Conservation (phyloP, 352 stramenopile species). For the Aphanomyces stellatus region DNA sequence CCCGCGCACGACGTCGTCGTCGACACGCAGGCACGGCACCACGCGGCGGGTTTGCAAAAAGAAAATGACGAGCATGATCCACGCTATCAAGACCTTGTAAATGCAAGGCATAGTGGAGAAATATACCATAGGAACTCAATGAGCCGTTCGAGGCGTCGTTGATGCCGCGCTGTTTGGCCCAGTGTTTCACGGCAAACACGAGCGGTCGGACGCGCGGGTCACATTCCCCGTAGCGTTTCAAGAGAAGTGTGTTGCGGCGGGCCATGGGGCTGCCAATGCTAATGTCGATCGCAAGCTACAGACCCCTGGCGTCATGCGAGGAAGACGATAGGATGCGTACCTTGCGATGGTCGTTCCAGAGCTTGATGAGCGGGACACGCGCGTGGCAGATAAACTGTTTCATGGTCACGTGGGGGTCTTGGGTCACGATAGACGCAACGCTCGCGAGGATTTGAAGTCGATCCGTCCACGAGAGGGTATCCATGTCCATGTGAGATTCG, state of each 20-base stretch:
- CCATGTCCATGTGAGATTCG: conserved; percentile 27
- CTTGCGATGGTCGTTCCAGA: conserved; percentile 56
- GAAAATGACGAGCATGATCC: conserved; percentile 95
- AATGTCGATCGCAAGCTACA: conserved; percentile 55
- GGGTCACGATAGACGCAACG: conserved; percentile 28
- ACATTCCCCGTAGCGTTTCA: conserved; percentile 58
- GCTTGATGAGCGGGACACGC: conserved; percentile 68
- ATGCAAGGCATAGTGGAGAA: no score
- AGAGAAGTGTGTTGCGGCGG: conserved; percentile 69
- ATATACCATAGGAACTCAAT: conserved; percentile 91
- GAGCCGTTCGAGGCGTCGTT: conserved; percentile 96
- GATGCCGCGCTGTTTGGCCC: conserved; percentile 94
- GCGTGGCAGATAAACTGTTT: conserved; percentile 62
- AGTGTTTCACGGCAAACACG: conserved; percentile 96
- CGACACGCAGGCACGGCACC: conserved; percentile 20
- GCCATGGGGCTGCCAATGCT: conserved; percentile 62
- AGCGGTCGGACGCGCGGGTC: conserved; percentile 83
- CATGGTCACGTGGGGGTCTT: conserved; percentile 33
- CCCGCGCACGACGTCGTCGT: no score
- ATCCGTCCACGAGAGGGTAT: conserved; percentile 37
- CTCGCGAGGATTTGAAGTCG: conserved; percentile 44
- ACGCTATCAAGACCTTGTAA: conserved; percentile 39
- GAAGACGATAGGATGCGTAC: conserved; percentile 13
- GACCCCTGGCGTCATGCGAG: not conserved
- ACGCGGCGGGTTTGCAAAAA: conserved; percentile 87